Base-by-base conservation (phyloP, 1,284 basidiomycete species). In the Pseudozyma sp. region DNA sequence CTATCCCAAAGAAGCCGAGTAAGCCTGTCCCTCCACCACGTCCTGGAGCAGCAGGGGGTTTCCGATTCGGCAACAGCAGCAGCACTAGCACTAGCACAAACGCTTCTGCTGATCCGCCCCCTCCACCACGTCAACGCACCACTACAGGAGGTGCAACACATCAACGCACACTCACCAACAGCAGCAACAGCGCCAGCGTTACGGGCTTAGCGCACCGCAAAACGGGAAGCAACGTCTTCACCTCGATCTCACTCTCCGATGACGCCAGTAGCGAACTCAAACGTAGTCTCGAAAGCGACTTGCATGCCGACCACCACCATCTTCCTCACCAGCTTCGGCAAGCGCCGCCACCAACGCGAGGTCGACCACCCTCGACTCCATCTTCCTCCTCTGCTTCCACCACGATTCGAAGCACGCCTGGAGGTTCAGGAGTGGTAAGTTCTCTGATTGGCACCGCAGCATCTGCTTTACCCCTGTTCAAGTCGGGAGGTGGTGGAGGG, bases 241-340 rank as follows among this genome's bases (percentile, higher is more conserved):
- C 67, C 25, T 60, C 56, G 45, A 75, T 75, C 49, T 67, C 63
- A 5, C 60, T 75, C 0, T 52, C 52, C 39, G 72, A 75, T 19
- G 67, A 75, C 18, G 72, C 72, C 5, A 52, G 43, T 19, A 38
- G 40, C n/a, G 63, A 75, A 40, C 54, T 75, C 40, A 61, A 58
- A 42, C 43, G 57, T 19, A 63, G 56, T 34, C 54, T 75, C 10
- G 67, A 70, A 18, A 52, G 45, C 13, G 67, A 67, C 21, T 6
- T 67, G 18, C 59, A 58, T n/a, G 25, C 52, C 19, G 65, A 59
- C 21, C 59, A 57, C 25, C 9, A 16, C 16, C 40, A 16, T 3
- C 54, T 45, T 8, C 40, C 40, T 31, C 25, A 31, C 25, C 25
- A 31, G 25, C 25, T 31, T 31, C 25, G 25, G 25, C 25, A 31